Evolutionary conservation across 2,329 filamentous ascomycete species (phyloP), one percentile per base, ranked within the genome.

Genomic region (Fusarium oligoseptatum): DNA sequence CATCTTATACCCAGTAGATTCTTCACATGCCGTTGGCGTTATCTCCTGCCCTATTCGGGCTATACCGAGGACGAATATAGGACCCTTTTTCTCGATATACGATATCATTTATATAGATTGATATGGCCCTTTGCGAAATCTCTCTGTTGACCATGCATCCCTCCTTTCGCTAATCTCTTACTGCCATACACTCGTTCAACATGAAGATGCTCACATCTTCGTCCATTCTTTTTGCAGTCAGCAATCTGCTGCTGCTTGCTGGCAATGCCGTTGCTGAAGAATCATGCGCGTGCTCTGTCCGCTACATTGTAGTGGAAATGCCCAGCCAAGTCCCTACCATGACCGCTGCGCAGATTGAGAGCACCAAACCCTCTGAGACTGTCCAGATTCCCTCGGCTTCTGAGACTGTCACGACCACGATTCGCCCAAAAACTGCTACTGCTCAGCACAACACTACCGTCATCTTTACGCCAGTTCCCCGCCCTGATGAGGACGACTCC

Each of bases 401-500:
- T 39, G 37, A 58, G 37, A 43, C 52, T 50, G 41, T 39, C 7
- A 55, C 37, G 6, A 65, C 62, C 6, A 48, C 50, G n/a, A 24
- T 65, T 15, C 50, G 32, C 32, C 37, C 50, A 17, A 39, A 10
- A 17, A 43, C 62, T 15, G 4, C 27, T 6, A 58, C 62, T 10
- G 52, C 52, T 11, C 62, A 65, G 27, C 62, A 48, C 50, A 37
- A 67, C 41, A 65, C 57, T 11, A 60, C 36, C 15, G 62, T 70
- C n/a, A 70, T 67, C 9, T 67, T 72, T 39, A 66, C 63, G 45
- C 72, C 72, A 3, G 60, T 70, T 14, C 32, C 61, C n/a, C 68
- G 63, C 32, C 58, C 60, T 5, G 66, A 70, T 29, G 36, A 52
- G 22, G 69, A 74, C 20, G 43, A 56, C 11, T 60, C 56, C 7